Base-by-base conservation (phyloP, 2,329 filamentous ascomycete genomes). In the Aureobasidium sp. region DNA sequence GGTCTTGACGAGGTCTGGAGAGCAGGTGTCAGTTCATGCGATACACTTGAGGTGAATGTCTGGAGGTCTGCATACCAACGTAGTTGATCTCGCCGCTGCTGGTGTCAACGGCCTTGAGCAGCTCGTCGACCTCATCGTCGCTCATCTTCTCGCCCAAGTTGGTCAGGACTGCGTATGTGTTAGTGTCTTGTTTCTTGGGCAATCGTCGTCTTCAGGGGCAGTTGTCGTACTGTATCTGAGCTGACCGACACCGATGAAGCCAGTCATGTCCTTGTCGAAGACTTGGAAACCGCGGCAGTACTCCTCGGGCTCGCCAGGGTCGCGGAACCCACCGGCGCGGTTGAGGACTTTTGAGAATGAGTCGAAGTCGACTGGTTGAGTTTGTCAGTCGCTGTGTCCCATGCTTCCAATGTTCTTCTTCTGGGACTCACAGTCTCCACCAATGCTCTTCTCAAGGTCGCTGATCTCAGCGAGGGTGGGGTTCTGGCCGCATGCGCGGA, bases 121-220 rank as follows among this genome's bases (percentile, higher is more conserved):
- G 83, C 83, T 99, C 94, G 75, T 97, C 93, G 53, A 99, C 94
- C 82, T 99, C 94, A 66, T 97, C 94, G 71, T 99, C 93, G 64
- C 89, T 90, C 91, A 99, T 97, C 83, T 97, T 97, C 87, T 99
- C 94, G 71, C 94, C 94, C 70, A 99, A 79, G 75, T 97, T 97
- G 62, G 94, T 99, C 72, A 99, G 79, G 74, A 99, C 93, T 59
- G 55, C 32, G 44, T 39, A 21, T 42, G 9, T 36, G 41, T 47
- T 39, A 41, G 42, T 32, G 8, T 48, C 21, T 49, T 42, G 37
- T 29, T 41, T 5, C 39, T 9, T 21, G 21, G 5, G 27, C 49
- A 51, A 5, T 14, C 10, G 11, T 37, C 13, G 37, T 16, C 14
- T 49, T 29, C 16, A 32, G 73, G 27, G 30, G 41, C 14, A 10